Evolutionary conservation across 2,329 filamentous ascomycete genomes (phyloP).

Genomic region (Microcera coccophila): DNA sequence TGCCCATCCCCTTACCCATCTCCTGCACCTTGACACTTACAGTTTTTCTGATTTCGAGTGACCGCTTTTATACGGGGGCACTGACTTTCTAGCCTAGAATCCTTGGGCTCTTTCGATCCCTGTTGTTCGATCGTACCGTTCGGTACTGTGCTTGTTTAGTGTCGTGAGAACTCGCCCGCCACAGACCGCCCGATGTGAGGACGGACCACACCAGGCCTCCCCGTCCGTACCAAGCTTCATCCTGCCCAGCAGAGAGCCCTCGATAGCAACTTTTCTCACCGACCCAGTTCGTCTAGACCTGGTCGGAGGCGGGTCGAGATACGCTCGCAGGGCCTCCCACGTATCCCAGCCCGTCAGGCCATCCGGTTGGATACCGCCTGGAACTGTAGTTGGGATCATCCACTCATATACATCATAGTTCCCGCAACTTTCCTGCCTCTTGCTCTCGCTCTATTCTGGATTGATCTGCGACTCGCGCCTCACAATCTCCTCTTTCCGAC

Average conservation of each 20-base stretch:
- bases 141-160: no score
- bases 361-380: conserved; percentile 4
- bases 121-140: no score
- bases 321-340: conserved; percentile 20
- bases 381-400: neutral
- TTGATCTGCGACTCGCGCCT: neutral
- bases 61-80: neutral
- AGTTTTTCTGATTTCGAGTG: no score
- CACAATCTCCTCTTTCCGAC: conserved; percentile 6
- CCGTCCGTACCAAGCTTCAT: no score
- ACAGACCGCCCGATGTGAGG: neutral
- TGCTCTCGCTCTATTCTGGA: neutral
- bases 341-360: conserved; percentile 27
- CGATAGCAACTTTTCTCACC: neutral
- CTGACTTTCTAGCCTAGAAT: neutral
- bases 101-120: neutral
- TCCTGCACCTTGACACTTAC: neutral
- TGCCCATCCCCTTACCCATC: neutral
- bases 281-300: conserved; percentile 1
- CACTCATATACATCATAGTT: neutral
- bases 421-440: neutral
- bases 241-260: neutral
- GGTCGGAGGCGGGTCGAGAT: conserved; percentile 7
- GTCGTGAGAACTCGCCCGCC: no score
- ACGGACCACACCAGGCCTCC: no score